phyloP scores from a whole-genome alignment of 331 rosid genomes.

The Telfairia occidentalis region DNA sequence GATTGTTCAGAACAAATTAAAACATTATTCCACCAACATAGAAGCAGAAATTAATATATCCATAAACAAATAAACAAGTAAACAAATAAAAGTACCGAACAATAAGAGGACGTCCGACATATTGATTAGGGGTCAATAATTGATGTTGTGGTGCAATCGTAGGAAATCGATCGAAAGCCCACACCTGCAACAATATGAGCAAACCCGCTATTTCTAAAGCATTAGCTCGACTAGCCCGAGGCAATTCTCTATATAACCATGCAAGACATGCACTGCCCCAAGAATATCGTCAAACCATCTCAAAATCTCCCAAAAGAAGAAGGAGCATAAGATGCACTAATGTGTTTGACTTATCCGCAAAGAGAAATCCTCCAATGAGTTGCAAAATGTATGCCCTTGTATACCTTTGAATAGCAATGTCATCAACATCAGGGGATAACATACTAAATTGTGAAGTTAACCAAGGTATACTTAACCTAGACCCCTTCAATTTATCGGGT shows the following conservation, averaged over 20 bases:
- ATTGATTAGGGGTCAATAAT: background rate
- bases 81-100: background rate
- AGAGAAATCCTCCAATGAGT: background rate
- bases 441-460: no score
- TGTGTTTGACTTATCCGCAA: background rate
- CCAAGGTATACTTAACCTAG: no score
- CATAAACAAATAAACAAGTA: background rate
- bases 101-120: background rate
- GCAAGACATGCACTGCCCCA: slow-evolving; percentile 2
- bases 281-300: background rate
- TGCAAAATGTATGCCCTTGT: background rate
- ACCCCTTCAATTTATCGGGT: no score
- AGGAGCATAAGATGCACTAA: background rate
- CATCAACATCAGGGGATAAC: no score
- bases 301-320: background rate
- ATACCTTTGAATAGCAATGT: no score
- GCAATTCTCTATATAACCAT: background rate
- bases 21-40: background rate
- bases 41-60: no score
- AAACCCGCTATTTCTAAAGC: background rate
- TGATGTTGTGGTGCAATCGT: background rate
- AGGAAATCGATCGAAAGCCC: background rate
- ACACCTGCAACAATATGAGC: background rate
- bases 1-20: no score
- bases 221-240: background rate